These are phyloP conservation scores for Mimosa bimucronata DNA, from an alignment of 306 rosid species.

Conservation along the genomic window DNA sequence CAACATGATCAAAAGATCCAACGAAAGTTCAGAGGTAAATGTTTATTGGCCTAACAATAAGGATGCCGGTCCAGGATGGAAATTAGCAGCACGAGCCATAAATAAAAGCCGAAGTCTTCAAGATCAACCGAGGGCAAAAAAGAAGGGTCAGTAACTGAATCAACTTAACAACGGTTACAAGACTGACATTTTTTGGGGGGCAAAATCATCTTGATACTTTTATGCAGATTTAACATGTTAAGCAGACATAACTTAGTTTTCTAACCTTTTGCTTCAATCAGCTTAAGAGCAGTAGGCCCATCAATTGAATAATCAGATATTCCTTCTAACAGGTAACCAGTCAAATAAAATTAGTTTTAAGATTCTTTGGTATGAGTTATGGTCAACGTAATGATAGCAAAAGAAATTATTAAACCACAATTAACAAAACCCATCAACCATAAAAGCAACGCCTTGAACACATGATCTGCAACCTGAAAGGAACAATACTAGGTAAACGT, in stretches of 20 bases:
- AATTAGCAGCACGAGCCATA: slow-evolving; percentile 13
- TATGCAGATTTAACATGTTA: slow-evolving; percentile 28
- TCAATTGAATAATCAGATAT: slow-evolving; percentile 31
- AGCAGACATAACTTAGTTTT: neutral
- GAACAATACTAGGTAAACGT: slow-evolving; percentile 19
- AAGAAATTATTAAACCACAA: neutral
- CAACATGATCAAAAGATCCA: slow-evolving; percentile 46
- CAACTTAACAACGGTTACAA: neutral
- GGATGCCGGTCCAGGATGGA: slow-evolving; percentile 10
- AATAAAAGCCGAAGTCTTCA: slow-evolving; percentile 16
- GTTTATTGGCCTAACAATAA: slow-evolving; percentile 36
- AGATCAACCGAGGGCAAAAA: slow-evolving; percentile 19
- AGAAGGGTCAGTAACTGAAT: slow-evolving; percentile 10
- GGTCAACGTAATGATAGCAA: slow-evolving; percentile 22
- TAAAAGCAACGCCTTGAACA: neutral
- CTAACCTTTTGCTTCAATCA: slow-evolving; percentile 23
- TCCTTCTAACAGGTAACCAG: neutral
- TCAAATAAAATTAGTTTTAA: neutral
- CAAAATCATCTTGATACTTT: neutral
- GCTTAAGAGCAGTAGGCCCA: slow-evolving; percentile 23
- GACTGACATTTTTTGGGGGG: neutral
- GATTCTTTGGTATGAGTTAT: slow-evolving; percentile 26
- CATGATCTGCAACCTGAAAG: neutral
- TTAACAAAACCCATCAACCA: slow-evolving; percentile 19
- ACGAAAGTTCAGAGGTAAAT: slow-evolving; percentile 34